These are phyloP conservation scores for Sherardia arvensis DNA, from an alignment of 257 asterid species.

Conservation along the genomic window DNA sequence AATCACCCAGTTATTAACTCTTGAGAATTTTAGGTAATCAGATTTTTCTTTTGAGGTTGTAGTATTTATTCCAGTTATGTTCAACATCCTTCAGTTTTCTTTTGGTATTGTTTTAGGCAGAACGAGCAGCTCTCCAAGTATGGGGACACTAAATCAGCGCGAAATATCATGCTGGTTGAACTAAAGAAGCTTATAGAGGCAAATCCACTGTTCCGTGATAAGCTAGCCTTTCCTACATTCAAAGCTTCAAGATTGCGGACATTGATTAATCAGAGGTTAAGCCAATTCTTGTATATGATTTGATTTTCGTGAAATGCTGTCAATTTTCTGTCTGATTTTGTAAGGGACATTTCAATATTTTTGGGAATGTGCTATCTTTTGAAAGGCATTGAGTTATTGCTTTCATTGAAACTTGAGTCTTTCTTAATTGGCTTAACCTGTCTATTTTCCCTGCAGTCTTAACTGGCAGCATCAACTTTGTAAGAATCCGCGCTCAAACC, in stretches of 20 bases:
- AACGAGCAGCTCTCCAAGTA: slow-evolving; percentile 95
- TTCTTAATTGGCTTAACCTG: slow-evolving; percentile 13
- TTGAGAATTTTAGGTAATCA: slow-evolving; percentile 72
- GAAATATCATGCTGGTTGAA: slow-evolving; percentile 81
- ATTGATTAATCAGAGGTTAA: slow-evolving; percentile 81
- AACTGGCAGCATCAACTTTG: slow-evolving; percentile 99
- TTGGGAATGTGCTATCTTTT: slow-evolving; percentile 3
- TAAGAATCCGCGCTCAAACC: slow-evolving; percentile 93
- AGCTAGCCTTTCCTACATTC: slow-evolving; percentile 69
- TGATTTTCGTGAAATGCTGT: slow-evolving; percentile 5
- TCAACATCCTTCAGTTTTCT: slow-evolving; percentile 13
- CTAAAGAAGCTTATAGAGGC: slow-evolving; percentile 88
- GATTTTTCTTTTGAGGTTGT: slow-evolving; percentile 7
- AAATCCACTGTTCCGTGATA: slow-evolving; percentile 85
- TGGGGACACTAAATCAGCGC: slow-evolving; percentile 90
- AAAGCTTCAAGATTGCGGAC: slow-evolving; percentile 88
- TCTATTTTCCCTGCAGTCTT: slow-evolving; percentile 44
- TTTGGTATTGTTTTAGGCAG: slow-evolving; percentile 47
- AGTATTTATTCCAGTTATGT: slow-evolving; percentile 4
- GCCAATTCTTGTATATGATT: slow-evolving; percentile 11
- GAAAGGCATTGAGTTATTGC: neutral
- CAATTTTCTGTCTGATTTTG: too few relatives aligned
- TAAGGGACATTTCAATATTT: neutral
- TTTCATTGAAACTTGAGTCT: neutral
- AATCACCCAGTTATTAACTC: slow-evolving; percentile 78